Conservation (phyloP, 2,329 filamentous ascomycete genomes). For the Alternaria angustiovoidea region DNA sequence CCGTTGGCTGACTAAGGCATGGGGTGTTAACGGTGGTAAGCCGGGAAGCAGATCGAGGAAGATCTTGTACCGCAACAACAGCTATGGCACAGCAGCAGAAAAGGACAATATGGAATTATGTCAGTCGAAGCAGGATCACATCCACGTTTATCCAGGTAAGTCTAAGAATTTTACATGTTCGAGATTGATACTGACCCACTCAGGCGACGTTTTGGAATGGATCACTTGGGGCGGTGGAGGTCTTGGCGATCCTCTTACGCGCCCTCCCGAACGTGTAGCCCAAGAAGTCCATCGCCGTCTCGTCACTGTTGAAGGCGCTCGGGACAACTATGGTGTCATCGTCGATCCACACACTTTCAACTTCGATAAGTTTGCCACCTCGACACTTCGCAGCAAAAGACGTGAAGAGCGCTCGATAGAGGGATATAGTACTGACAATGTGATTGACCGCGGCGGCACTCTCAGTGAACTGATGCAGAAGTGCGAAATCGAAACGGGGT, state of each 20-base stretch:
- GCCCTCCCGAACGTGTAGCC: constrained; percentile 55
- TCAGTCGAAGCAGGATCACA: constrained; percentile 59
- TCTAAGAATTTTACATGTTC: not conserved
- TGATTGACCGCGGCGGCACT: constrained; percentile 57
- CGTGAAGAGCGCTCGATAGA: constrained; percentile 27
- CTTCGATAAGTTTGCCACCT: constrained; percentile 51
- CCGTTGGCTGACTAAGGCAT: constrained; percentile 60
- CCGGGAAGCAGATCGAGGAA: constrained; percentile 57
- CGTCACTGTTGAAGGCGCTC: constrained; percentile 55
- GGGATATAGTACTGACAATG: constrained; percentile 27
- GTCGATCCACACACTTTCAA: constrained; percentile 48
- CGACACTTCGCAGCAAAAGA: constrained; percentile 47
- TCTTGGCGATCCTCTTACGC: constrained; percentile 57
- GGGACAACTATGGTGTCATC: constrained; percentile 57
- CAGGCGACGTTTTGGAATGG: constrained; percentile 60
- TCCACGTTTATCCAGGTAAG: constrained; percentile 54
- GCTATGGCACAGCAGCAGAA: constrained; percentile 43
- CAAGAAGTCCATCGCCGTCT: constrained; percentile 57
- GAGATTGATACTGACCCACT: not conserved
- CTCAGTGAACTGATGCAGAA: constrained; percentile 50
- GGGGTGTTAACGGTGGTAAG: constrained; percentile 58
- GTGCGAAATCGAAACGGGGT: constrained; percentile 55
- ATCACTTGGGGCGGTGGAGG: constrained; percentile 61
- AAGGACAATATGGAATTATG: constrained; percentile 49
- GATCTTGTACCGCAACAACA: constrained; percentile 53